A percentile compares a stretch with the other conserved stretches of the same genome.
phyloP scores from a whole-genome alignment of 2,329 filamentous ascomycete genomes.

The Neofusicoccum laricinum region DNA sequence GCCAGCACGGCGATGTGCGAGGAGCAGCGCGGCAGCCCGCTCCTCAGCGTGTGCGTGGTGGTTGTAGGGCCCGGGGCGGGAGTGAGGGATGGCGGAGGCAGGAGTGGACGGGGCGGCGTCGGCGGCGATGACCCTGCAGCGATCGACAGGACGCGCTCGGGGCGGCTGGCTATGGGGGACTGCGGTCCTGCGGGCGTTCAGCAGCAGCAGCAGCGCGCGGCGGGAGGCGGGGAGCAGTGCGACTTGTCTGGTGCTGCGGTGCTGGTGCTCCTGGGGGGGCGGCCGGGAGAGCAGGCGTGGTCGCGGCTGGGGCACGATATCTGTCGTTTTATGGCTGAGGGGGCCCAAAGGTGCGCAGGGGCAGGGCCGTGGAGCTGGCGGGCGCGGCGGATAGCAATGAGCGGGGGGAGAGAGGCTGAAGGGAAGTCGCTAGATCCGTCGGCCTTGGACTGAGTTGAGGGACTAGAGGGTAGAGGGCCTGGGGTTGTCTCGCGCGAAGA shows the following conservation, averaged over 20 bases:
- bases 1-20: conserved; percentile 14
- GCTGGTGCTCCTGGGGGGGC: conserved; percentile 10
- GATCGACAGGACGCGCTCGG: conserved; percentile 12
- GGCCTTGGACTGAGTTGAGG: conserved; percentile 8
- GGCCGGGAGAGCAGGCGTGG: conserved; percentile 13
- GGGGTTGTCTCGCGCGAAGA: conserved; percentile 14
- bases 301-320: conserved; percentile 10
- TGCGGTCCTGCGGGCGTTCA: neutral
- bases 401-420: neutral
- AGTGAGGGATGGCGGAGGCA: conserved; percentile 11
- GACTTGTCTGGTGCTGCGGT: neutral
- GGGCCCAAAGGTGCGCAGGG: conserved; percentile 5
- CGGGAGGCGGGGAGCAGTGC: neutral
- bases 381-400: conserved; percentile 1
- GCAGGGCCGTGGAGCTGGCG: neutral
- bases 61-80: neutral
- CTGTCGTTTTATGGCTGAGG: conserved; percentile 14
- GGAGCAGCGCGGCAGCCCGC: conserved; percentile 13
- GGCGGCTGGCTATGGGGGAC: neutral
- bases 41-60: conserved; percentile 8
- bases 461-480: conserved; percentile 10
- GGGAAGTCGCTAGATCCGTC: conserved; percentile 3
- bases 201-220: neutral
- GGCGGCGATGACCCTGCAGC: conserved; percentile 10
- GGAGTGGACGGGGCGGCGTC: conserved; percentile 11